Base-by-base conservation (phyloP, 2,329 filamentous ascomycete genomes). In the Aspergillus sp. region DNA sequence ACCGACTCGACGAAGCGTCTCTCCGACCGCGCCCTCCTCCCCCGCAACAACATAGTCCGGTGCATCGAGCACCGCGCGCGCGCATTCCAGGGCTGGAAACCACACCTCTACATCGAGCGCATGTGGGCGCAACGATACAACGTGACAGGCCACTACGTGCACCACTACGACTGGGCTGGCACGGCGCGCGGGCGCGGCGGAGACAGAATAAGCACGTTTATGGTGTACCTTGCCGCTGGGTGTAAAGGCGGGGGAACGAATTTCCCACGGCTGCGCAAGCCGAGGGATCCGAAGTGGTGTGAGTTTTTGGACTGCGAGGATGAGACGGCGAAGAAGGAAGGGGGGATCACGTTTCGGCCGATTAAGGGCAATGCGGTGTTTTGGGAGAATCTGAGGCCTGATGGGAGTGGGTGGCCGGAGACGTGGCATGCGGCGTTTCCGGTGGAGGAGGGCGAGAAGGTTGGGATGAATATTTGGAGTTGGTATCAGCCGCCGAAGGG, bases 391-490 rank as follows among this genome's bases (percentile, higher is more conserved):
- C 75, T 86, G 56, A 74, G 80, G 40, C 60, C 73, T 0, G 82
- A 86, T 69, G 84, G 84, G 2, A 76, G 72, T 20, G 83, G 83
- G 12, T 84, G 83, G 65, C 74, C 77, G 57, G 83, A 86, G 70
- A 84, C 82, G 33, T 84, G 84, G 77, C 85, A 87, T 77, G 83
- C 83, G 44, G 84, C 83, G 5, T 73, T 86, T 66, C 83, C 84
- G 8, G 84, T 87, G 0, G 70, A 72, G 49, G 75, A 70, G 41
- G 85, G 85, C 2, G 76, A 73, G 39, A 87, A 87, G 74, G 78
- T 86, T 56, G 85, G 84, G 0, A 69, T 87, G 71, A 87, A 87
- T 72, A 85, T 87, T 60, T 87, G 85, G 85, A 86, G 81, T 70
- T 86, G 83, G 83, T 82, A 80, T 68, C 81, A 84, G 70, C 71